These are phyloP conservation scores for Funneliformis geosporum DNA, from an alignment of 192 early-diverging fungal genomes.

Conservation along the genomic window DNA sequence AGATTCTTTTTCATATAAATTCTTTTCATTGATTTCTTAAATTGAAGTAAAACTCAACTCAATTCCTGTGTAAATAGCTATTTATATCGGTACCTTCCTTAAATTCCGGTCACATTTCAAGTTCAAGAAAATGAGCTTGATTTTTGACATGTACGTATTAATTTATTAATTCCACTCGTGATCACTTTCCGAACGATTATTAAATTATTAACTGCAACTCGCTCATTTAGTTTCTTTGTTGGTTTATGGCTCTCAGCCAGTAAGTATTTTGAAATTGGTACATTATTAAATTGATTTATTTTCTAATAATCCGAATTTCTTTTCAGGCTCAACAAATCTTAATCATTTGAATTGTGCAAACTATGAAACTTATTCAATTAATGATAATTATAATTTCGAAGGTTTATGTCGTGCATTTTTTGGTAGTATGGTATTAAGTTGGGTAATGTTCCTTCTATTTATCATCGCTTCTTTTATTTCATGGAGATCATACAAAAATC, in stretches of 20 bases:
- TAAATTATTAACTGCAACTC: not conserved
- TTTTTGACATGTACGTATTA: not conserved
- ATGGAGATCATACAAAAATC: not conserved
- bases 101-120: not conserved
- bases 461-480: not conserved
- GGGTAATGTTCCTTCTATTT: not conserved
- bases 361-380: not conserved
- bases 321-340: not conserved
- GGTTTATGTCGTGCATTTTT: not conserved
- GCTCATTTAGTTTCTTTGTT: not conserved
- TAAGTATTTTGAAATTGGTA: not conserved
- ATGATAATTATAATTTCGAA: not conserved
- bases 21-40: not conserved
- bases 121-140: not conserved
- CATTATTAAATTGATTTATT: no score
- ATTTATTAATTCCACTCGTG: not conserved
- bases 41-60: not conserved
- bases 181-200: not conserved
- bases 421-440: not conserved
- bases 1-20: not conserved
- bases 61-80: not conserved
- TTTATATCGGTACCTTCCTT: not conserved
- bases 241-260: not conserved
- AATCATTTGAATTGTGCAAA: not conserved
- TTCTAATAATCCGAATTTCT: not conserved